Evolutionary conservation across 768 basidiomycete species (phyloP).

Genomic region (Pleurotus ostreatus): DNA sequence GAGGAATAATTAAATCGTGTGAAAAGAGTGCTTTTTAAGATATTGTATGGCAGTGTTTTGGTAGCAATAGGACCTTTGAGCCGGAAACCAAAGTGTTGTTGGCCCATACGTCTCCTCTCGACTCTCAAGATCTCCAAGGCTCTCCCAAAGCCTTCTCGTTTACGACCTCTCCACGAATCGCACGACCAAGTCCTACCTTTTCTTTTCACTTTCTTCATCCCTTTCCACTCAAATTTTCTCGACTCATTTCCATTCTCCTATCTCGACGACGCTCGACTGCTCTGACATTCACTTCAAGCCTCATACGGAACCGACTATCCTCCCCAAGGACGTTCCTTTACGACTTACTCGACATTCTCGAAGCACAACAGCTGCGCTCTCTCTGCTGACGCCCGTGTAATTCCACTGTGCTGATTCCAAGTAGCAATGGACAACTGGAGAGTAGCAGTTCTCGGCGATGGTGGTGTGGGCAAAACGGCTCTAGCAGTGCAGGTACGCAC

Average conservation of each 20-base stretch:
- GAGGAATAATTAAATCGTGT: not conserved
- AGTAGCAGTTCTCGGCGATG: constrained; percentile 94
- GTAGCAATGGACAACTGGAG: constrained; percentile 89
- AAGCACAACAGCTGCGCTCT: not conserved
- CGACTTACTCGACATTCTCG: not conserved
- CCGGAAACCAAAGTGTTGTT: constrained; percentile 21
- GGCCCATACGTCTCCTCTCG: constrained; percentile 5
- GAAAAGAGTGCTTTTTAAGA: constrained; percentile 14
- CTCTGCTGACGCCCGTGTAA: not conserved
- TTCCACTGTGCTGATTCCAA: not conserved
- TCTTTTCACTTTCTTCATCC: constrained; percentile 34
- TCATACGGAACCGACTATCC: constrained; percentile 12
- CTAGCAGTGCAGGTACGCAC: constrained; percentile 85
- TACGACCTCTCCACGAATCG: constrained; percentile 64
- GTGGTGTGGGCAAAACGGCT: constrained; percentile 96
- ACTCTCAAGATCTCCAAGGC: not conserved
- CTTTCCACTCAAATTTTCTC: constrained; percentile 23
- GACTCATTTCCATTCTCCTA: constrained; percentile 14
- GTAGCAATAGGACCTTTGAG: constrained; percentile 23
- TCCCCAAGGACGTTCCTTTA: constrained; percentile 15
- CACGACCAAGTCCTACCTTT: constrained; percentile 55
- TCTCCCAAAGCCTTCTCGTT: constrained; percentile 26
- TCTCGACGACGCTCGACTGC: constrained; percentile 14
- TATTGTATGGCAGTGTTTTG: constrained; percentile 20
- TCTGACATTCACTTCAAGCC: constrained; percentile 15